phyloP scores from a whole-genome alignment of 83 land plant genomes.

The Picea abies region DNA sequence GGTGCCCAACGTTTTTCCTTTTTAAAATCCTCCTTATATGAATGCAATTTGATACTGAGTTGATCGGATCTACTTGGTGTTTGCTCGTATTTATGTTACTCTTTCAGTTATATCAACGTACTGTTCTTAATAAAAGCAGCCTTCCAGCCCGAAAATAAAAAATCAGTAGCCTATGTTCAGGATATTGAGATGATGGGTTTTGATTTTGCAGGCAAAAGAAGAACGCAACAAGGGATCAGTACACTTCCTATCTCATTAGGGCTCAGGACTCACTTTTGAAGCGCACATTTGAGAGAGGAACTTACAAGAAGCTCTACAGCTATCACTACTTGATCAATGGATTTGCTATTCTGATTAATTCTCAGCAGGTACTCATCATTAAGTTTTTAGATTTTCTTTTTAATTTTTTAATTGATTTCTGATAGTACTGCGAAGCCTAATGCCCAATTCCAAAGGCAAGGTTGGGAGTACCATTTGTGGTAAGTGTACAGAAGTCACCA shows the following conservation, averaged over 20 bases:
- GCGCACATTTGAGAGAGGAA: constrained; percentile 50
- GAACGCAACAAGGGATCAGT: constrained; percentile 1
- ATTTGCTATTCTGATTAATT: constrained; percentile 76
- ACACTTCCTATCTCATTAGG: constrained; percentile 46
- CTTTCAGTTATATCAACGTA: not conserved
- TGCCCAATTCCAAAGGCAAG: not conserved
- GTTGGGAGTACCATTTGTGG: not conserved
- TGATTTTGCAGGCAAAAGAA: constrained; percentile 2
- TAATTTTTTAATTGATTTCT: not conserved
- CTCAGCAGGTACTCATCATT: constrained; percentile 65
- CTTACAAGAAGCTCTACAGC: constrained; percentile 88
- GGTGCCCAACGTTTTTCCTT: not conserved
- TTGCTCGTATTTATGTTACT: not conserved
- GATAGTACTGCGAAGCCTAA: not conserved
- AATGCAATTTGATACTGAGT: not conserved
- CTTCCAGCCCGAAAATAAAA: not conserved
- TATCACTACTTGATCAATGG: constrained; percentile 91
- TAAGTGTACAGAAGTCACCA: not conserved
- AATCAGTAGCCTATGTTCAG: not conserved
- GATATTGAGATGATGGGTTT: not conserved
- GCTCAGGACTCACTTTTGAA: constrained; percentile 69
- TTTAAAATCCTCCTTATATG: not conserved
- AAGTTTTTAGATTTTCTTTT: not conserved
- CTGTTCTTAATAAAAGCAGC: not conserved
- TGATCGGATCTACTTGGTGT: not conserved